A percentile compares a stretch with the other conserved stretches of the same genome.
Conservation (phyloP, 352 stramenopile genomes). For the Pythium scleroteichum region DNA sequence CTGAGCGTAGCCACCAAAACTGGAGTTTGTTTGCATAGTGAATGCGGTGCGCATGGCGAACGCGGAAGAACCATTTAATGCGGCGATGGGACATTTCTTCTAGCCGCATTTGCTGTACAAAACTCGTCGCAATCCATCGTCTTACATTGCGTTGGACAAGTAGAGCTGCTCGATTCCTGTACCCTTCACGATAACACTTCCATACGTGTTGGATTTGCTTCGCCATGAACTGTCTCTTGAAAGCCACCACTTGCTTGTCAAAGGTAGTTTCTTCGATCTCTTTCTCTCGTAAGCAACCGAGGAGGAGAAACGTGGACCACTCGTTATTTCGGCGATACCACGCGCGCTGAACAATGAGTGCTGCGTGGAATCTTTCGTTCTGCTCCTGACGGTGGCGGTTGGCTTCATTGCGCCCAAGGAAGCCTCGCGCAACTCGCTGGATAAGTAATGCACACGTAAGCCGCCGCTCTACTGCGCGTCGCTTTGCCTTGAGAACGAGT, state of each 20-base stretch:
- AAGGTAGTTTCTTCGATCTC: slow-evolving; percentile 65
- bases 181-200: slow-evolving; percentile 28
- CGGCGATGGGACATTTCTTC: slow-evolving; percentile 57
- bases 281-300: slow-evolving; percentile 73
- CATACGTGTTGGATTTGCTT: slow-evolving; percentile 46
- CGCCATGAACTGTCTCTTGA: slow-evolving; percentile 45
- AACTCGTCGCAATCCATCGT: slow-evolving; percentile 30
- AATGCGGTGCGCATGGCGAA: slow-evolving; percentile 46
- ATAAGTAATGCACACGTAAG: slow-evolving; percentile 45
- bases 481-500: slow-evolving; percentile 59
- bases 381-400: slow-evolving; percentile 26
- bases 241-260: slow-evolving; percentile 39
- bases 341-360: slow-evolving; percentile 66
- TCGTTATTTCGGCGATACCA: slow-evolving; percentile 86
- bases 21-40: slow-evolving; percentile 48
- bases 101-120: slow-evolving; percentile 34
- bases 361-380: slow-evolving; percentile 56
- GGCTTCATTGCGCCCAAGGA: slow-evolving; percentile 42
- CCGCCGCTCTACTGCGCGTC: slow-evolving; percentile 42
- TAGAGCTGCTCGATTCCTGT: slow-evolving; percentile 32
- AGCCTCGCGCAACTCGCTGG: slow-evolving; percentile 60
- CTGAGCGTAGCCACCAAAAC: slow-evolving; percentile 70
- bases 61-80: slow-evolving; percentile 82
- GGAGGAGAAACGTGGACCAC: slow-evolving; percentile 80
- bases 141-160: slow-evolving; percentile 55